Base-by-base conservation (phyloP, 768 basidiomycete genomes). In the Russula virescens region DNA sequence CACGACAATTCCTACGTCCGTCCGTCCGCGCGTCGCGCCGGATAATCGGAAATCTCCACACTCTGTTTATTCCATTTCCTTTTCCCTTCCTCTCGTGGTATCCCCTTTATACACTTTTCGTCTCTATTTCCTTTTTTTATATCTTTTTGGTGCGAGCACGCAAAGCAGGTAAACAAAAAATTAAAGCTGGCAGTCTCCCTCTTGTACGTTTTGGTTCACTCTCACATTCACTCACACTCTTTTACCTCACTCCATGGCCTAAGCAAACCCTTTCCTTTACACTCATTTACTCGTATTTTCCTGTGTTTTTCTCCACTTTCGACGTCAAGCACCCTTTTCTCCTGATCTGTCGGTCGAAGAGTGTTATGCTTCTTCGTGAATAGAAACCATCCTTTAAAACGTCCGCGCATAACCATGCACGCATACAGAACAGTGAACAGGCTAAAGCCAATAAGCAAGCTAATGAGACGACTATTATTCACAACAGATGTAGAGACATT, bases 301-400 rank as follows among this genome's bases (percentile, higher is more conserved):
- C 25, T 46, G 5, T 45, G n/a, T 21, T 18, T 35, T 46, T n/a
- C 21, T 8, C n/a, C 31, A 8, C 31, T 25, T n/a, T 42, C n/a
- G 26, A 43, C 42, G 13, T 14, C 38, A 11, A 38, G 13, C 38
- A 38, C 38, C 13, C 10, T 38, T 38, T 14, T 9, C 8, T 14
- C 38, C 38, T 38, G 10, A 19, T 3, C 42, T 43, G 42, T 43
- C 16, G 8, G 42, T 35, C 9, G 21, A 38, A 46, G 58, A 51
- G 49, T 34, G 49, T 53, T 26, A 58, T 46, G 62, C 47, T 21
- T 28, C 8, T 28, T 62, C 35, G 58, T 46, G 57, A 63, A 63
- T 63, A 58, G 62, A 63, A n/a, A 38, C 52, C 46, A 48, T 35
- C 18, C 34, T 43, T 11, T 19, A 58, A 50, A 18, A 35, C 28